A percentile compares a stretch with the other conserved stretches of the same genome.
Conservation (phyloP, 768 basidiomycete species). For the Leucosporidium scottii region DNA sequence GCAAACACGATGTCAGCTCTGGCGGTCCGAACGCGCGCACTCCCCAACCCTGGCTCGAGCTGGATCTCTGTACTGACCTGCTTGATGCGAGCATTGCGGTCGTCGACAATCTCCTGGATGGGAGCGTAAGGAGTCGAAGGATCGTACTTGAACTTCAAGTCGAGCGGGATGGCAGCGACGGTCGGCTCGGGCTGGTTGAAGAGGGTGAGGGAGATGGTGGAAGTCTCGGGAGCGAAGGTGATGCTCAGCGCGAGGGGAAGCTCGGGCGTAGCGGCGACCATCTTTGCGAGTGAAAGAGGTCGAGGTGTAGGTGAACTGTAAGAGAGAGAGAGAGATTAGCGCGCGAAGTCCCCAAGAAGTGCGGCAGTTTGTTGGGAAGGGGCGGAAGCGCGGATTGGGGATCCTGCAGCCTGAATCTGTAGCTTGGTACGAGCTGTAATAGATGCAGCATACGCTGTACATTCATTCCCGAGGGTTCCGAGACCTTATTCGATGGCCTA, state of each 20-base stretch:
- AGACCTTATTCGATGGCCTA: no score
- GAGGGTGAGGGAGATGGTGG: slow-evolving; percentile 32
- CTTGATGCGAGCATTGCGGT: slow-evolving; percentile 81
- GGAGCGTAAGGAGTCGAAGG: slow-evolving; percentile 83
- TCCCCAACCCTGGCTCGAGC: not conserved
- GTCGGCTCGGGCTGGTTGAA: slow-evolving; percentile 29
- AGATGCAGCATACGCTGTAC: no score
- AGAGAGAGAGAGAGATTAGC: no score
- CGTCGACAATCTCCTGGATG: slow-evolving; percentile 74
- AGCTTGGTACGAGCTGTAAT: no score
- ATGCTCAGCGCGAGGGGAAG: slow-evolving; percentile 34
- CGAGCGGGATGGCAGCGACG: slow-evolving; percentile 60
- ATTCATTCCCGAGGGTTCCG: no score
- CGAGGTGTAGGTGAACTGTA: no score
- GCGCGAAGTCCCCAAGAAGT: no score
- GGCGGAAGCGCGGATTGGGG: no score
- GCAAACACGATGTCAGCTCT: not conserved
- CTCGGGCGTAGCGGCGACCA: slow-evolving; percentile 7
- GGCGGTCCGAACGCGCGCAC: no score
- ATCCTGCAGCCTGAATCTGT: no score
- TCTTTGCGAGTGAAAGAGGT: not conserved
- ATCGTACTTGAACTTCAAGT: slow-evolving; percentile 74
- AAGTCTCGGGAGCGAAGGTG: slow-evolving; percentile 28
- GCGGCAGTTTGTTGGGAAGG: no score
- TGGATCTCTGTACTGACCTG: slow-evolving; percentile 14